Base-by-base conservation (phyloP, 805 yeast species). In the Starmerella scarabaei region DNA sequence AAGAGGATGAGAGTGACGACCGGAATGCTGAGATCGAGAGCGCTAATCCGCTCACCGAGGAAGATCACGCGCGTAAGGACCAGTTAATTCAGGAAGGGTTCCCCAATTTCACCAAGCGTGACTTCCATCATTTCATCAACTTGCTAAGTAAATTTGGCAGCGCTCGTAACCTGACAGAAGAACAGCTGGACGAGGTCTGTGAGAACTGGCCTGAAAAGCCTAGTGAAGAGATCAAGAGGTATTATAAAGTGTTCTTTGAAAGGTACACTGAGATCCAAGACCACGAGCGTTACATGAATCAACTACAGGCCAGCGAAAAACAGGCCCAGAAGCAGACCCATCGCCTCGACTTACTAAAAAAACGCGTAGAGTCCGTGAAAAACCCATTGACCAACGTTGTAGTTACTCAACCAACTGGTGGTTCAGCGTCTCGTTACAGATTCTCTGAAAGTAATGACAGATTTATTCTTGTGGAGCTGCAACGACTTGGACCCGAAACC, bases 371-470 rank as follows among this genome's bases (percentile, higher is more conserved):
- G 5, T 68, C 69, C 46, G 83, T 75, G 57, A 63, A 65, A 21
- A 73, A 75, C 44, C 98, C 98, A 15, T 63, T 88, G 44, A 76
- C 75, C 50, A 86, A 85, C 43, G 62, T 88, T 54, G 66, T 59
- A 3, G 67, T 88, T 42, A 29, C 40, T 9, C 48, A 44, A 28
- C 50, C 50, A 8, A 37, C 43, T 14, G 48, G 48, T 19, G 48
- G 50, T 29, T 44, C 48, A 2, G 41, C 50, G 5, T 30, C 49
- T 12, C 46, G 49, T 18, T 72, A 73, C 46, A 75, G 69, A 49
- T 91, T 76, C 59, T 73, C 83, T 8, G 91, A 81, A 33, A 93
- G 80, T 44, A 96, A 88, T 55, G 98, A 88, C 57, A 68, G 95
- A 48, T 88, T 80, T 59, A 63, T 88, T 49, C 61, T 91, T 41